A percentile compares a stretch with the other conserved stretches of the same genome.
Conservation (phyloP, 2,329 filamentous ascomycete species). For the Alternaria longipes region DNA sequence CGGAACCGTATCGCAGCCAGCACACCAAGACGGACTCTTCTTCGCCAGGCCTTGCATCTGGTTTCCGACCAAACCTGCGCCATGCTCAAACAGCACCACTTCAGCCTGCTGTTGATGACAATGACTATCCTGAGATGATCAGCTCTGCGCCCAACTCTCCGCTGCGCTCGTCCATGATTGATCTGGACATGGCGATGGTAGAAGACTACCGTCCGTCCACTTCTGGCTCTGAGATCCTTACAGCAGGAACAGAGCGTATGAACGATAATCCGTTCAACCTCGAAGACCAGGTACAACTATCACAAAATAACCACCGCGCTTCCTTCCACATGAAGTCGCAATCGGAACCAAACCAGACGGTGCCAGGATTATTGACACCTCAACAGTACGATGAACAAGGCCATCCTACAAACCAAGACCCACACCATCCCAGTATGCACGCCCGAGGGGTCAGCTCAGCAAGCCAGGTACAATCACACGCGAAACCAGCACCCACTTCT, state of each 20-base stretch:
- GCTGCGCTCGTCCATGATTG: conserved; percentile 57
- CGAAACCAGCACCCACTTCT: conserved; percentile 34
- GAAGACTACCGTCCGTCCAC: conserved; percentile 56
- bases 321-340: conserved; percentile 53
- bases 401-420: conserved; percentile 41
- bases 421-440: conserved; percentile 43
- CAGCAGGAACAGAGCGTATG: conserved; percentile 50
- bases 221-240: conserved; percentile 51
- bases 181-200: conserved; percentile 51
- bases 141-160: conserved; percentile 47
- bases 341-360: conserved; percentile 51
- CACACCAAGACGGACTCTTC: conserved; percentile 29
- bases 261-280: conserved; percentile 61
- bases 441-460: conserved; percentile 48
- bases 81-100: conserved; percentile 55
- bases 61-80: conserved; percentile 52
- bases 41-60: conserved; percentile 43
- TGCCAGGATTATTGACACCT: conserved; percentile 49
- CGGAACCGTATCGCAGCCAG: conserved; percentile 23
- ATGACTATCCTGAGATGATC: conserved; percentile 49
- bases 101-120: conserved; percentile 37
- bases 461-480: conserved; percentile 43
- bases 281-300: conserved; percentile 55
- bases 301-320: conserved; percentile 49
- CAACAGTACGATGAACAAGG: conserved; percentile 49